Base-by-base conservation (phyloP, 2,329 filamentous ascomycete genomes). In the Aspergillus ochraceoroseus region DNA sequence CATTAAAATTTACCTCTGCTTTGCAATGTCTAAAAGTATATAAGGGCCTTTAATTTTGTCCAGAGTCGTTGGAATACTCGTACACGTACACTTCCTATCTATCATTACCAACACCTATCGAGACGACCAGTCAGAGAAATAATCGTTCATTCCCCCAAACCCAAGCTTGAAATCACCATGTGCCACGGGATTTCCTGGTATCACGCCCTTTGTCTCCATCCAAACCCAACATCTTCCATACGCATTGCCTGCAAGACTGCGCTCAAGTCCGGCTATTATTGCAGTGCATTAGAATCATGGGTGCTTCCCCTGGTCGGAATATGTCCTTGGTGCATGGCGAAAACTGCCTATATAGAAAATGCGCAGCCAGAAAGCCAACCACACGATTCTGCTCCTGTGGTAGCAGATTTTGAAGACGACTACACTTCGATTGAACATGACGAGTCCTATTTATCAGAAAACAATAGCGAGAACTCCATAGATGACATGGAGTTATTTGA, bases 121-220 rank as follows among this genome's bases (percentile, higher is more conserved):
- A 33, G 11, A 17, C 25, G n/a, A 22, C 19, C 18, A 7, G 8
- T 3, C 11, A 25, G 7, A 12, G 5, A 13, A 20, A n/a, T n/a
- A n/a, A n/a, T n/a, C n/a, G n/a, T n/a, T n/a, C n/a, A n/a, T n/a
- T n/a, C n/a, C n/a, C n/a, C n/a, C n/a, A n/a, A n/a, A n/a, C n/a
- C n/a, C n/a, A n/a, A n/a, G n/a, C n/a, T n/a, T n/a, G n/a, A n/a
- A n/a, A 42, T 5, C 30, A 34, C 17, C 12, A 57, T 60, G 57
- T 59, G 55, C 37, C 50, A 57, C 26, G 11, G 17, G 14, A 47
- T 59, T 11, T 38, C 20, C 20, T 58, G 53, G 53, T 54, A 50
- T 23, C 47, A 57, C 38, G 49, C 41, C 39, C 35, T 54, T 25
- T 58, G 52, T 36, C 33, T 30, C 9, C 56, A 59, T 32, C 3